Percentiles rank a stretch among this genome's conserved stretches.
Evolutionary conservation across 2,329 filamentous ascomycete species (phyloP).

Genomic region (Sporothrix curviconia): DNA sequence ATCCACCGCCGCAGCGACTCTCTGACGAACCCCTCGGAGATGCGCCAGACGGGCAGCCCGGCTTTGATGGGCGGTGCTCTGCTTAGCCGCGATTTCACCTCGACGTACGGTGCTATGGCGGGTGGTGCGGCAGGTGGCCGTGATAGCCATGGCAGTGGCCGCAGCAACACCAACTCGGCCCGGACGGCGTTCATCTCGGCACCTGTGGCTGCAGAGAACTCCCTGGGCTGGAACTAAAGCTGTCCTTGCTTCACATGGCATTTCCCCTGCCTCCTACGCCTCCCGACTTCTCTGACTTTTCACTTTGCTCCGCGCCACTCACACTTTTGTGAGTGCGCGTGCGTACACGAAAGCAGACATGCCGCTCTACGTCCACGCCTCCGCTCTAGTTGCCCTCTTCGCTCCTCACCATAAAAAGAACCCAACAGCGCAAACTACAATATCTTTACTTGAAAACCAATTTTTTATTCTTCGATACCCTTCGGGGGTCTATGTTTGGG

Average conservation of each 20-base stretch:
- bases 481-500: slow-evolving; percentile 30
- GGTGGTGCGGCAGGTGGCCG: slow-evolving; percentile 39
- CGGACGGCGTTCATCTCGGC: slow-evolving; percentile 69
- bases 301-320: background rate
- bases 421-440: background rate
- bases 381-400: slow-evolving; percentile 28
- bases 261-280: background rate
- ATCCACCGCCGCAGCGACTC: slow-evolving; percentile 76
- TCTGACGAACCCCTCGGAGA: slow-evolving; percentile 53
- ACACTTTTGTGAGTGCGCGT: too few relatives aligned
- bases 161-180: slow-evolving; percentile 46
- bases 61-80: slow-evolving; percentile 65
- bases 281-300: background rate
- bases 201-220: slow-evolving; percentile 89
- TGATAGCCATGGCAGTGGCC: slow-evolving; percentile 52
- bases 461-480: slow-evolving; percentile 40
- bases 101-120: slow-evolving; percentile 45
- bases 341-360: slow-evolving; percentile 7
- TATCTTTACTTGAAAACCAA: slow-evolving; percentile 7
- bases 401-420: slow-evolving; percentile 16
- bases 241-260: slow-evolving; percentile 5
- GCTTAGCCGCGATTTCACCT: slow-evolving; percentile 48
- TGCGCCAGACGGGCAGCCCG: slow-evolving; percentile 50
- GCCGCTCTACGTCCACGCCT: slow-evolving; percentile 21
- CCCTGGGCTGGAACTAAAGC: slow-evolving; percentile 83